Evolutionary conservation across 805 yeast genomes (phyloP).

Genomic region (Cyberlindnera euphorbiiphila): DNA sequence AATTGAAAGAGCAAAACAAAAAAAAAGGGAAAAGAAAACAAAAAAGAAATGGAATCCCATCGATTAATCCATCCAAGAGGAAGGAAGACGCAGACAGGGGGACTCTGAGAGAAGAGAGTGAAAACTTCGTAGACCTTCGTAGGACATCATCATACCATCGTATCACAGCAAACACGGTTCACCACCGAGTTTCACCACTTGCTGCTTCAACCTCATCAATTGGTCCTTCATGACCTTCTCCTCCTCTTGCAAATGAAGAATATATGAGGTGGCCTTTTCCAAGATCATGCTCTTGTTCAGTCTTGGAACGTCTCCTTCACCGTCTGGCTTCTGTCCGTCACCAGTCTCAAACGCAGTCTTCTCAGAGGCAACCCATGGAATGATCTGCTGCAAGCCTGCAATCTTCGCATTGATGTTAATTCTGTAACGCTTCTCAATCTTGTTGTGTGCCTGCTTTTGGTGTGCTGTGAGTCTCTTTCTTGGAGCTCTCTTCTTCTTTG

Average conservation of each 20-base stretch:
- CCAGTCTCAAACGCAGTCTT: conserved; percentile 57
- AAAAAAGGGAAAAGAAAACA: not conserved
- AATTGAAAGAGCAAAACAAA: not conserved
- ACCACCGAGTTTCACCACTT: conserved; percentile 26
- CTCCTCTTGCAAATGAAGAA: conserved; percentile 48
- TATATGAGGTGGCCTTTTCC: conserved; percentile 64
- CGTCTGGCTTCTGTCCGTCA: conserved; percentile 16
- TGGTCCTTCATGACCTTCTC: conserved; percentile 37
- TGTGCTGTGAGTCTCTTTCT: conserved; percentile 52
- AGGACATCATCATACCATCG: too few species aligned
- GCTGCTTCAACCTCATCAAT: conserved; percentile 27
- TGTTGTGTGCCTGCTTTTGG: conserved; percentile 71
- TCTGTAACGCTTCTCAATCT: conserved; percentile 67
- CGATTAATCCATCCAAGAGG: not conserved
- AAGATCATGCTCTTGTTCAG: conserved; percentile 64
- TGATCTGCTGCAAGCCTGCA: conserved; percentile 60
- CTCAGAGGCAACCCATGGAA: conserved; percentile 64
- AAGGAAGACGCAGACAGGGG: conserved; percentile 1
- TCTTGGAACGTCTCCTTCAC: conserved; percentile 32
- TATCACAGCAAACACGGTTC: conserved; percentile 3
- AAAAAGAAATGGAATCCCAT: not conserved
- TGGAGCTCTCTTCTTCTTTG: conserved; percentile 44
- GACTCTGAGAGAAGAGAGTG: too few species aligned
- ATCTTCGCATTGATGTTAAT: conserved; percentile 70
- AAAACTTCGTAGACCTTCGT: too few species aligned